A percentile compares a stretch with the other conserved stretches of the same genome.
Evolutionary conservation across 345 rosid genomes (phyloP).

Genomic region (Anacardium occidentale): DNA sequence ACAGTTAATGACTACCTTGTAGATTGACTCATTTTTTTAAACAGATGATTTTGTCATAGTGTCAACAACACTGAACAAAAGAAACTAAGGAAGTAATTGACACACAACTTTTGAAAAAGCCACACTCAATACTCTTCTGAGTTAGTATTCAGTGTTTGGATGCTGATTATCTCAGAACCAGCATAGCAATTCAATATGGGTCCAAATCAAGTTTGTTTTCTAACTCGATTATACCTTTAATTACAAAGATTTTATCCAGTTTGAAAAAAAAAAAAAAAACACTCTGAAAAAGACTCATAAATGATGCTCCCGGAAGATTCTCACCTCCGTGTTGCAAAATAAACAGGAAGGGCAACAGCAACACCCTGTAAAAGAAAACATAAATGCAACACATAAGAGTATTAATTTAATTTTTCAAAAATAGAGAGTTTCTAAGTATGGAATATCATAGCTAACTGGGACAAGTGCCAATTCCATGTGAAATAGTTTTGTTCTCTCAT

Average conservation of each 20-base stretch:
- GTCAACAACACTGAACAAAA: not conserved
- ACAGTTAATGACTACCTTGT: constrained; percentile 10
- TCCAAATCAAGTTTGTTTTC: not conserved
- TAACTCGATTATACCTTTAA: not conserved
- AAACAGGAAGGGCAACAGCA: constrained; percentile 94
- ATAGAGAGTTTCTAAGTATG: constrained; percentile 7
- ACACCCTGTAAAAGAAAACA: constrained; percentile 64
- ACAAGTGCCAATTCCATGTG: not conserved
- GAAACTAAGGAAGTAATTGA: not conserved
- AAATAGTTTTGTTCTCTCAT: not conserved
- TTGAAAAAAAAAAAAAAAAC: not conserved
- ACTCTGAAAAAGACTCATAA: not conserved
- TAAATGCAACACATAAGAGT: constrained; percentile 8
- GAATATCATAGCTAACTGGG: not conserved
- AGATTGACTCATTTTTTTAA: not conserved
- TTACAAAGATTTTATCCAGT: not conserved
- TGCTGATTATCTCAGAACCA: not conserved
- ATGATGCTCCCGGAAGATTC: constrained; percentile 14
- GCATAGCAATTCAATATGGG: not conserved
- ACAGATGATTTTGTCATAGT: not conserved
- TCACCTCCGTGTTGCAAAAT: constrained; percentile 97
- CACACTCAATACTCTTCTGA: not conserved
- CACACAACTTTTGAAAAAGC: not conserved
- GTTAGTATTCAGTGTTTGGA: not conserved
- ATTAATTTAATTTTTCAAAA: not conserved